A percentile compares a stretch with the other conserved stretches of the same genome.
Evolutionary conservation across 2,329 filamentous ascomycete species (phyloP).

Genomic region (Verticillium klebahnii): DNA sequence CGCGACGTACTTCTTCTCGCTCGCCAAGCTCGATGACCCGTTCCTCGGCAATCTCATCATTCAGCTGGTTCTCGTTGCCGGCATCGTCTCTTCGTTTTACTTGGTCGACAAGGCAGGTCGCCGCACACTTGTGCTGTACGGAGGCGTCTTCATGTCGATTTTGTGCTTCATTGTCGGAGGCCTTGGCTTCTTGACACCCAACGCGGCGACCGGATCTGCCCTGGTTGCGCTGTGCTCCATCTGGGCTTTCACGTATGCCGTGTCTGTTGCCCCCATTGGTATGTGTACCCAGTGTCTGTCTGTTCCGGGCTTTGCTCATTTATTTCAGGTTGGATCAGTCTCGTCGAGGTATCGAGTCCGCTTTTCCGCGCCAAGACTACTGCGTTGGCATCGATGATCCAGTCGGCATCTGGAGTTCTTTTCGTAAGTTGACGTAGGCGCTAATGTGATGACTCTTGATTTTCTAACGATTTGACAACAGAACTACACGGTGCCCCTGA

Average conservation of each 20-base stretch:
- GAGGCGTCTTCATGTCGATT: conserved; percentile 59
- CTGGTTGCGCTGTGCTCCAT: conserved; percentile 10
- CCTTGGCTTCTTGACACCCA: conserved; percentile 4
- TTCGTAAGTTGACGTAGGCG: not conserved
- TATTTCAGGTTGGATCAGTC: not conserved
- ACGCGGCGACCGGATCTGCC: conserved; percentile 4
- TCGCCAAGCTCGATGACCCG: conserved; percentile 15
- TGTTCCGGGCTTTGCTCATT: not conserved
- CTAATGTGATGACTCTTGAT: not conserved
- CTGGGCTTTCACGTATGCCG: conserved; percentile 10
- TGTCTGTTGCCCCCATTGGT: conserved; percentile 8
- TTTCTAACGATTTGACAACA: not conserved
- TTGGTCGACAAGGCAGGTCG: conserved; percentile 15
- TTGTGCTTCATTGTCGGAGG: conserved; percentile 51
- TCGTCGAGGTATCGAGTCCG: conserved; percentile 1
- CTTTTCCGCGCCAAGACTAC: conserved; percentile 3
- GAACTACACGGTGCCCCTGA: conserved; percentile 15
- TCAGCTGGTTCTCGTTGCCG: conserved; percentile 6
- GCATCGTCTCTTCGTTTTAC: conserved; percentile 13
- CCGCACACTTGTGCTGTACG: conserved; percentile 61
- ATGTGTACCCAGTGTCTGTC: not conserved
- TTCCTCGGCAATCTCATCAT: conserved; percentile 16
- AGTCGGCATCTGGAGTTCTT: conserved; percentile 5
- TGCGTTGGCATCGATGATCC: not conserved
- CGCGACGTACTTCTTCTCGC: conserved; percentile 18